Base-by-base conservation (phyloP, 73 alveolate genomes). In the Chromera velia region DNA sequence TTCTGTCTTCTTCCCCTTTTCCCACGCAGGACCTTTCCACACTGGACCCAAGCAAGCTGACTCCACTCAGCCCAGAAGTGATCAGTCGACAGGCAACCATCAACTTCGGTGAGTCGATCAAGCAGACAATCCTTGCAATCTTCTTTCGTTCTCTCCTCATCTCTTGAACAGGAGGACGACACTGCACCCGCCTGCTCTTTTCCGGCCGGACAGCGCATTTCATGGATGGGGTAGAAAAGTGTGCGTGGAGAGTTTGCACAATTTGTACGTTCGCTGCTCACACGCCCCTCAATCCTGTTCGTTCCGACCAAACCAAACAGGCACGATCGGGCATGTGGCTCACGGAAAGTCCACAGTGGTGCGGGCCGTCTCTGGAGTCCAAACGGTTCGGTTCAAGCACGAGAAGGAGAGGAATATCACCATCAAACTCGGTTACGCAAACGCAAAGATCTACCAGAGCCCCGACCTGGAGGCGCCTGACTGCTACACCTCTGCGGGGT, bases 321-420 rank as follows among this genome's bases (percentile, higher is more conserved):
- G 98, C 32, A 96, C 99, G 49, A 93, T 97, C 81, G 99, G 99
- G 62, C 99, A 96, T 77, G 98, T 94, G 87, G 98, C 98, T 9
- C 99, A 96, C 81, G 99, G 99, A 31, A 97, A 97, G 85, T 95
- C 99, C 24, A 97, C 99, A 32, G 92, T 75, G 17, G 82, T 75
- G 82, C 33, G 66, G 62, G 83, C 75, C 49, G 71, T 77, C 13
- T 67, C 77, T 1, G 84, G 77, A 48, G 67, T 62, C 26, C 74
- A 65, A 82, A 91, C 98, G 7, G 96, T 93, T 45, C 85, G 90
- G 72, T 91, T 89, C 88, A 89, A 89, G 84, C 74, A 87, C 24
- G 94, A 90, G 80, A 96, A 92, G 74, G 99, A 95, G 89, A 88
- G 94, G 85, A 97, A 96, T 87, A 95, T 97, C 70, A 96, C 99